Conservation (phyloP, 768 basidiomycete species). For the Serpula lacrymans region DNA sequence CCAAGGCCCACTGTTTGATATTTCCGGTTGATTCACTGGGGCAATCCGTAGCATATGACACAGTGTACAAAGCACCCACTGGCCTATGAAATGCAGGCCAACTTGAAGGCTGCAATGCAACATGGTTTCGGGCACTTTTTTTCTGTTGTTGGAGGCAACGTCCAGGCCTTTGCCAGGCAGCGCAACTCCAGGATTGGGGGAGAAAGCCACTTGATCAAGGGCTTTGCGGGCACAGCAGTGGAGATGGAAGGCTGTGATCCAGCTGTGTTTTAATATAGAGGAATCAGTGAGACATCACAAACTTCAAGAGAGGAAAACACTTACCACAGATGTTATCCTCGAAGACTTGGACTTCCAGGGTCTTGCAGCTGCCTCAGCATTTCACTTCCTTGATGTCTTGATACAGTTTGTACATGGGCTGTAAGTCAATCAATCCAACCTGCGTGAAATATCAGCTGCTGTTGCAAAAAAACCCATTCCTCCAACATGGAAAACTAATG, state of each 20-base stretch:
- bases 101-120: background rate
- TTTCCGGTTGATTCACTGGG: conserved; percentile 12
- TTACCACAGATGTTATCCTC: conserved; percentile 5
- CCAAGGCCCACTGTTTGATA: conserved; percentile 10
- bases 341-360: conserved; percentile 7
- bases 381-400: conserved; percentile 7
- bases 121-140: conserved; percentile 1
- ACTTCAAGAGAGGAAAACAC: conserved; percentile 1
- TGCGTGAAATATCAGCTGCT: background rate
- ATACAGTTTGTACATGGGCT: conserved; percentile 7
- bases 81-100: background rate
- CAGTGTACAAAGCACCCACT: conserved; percentile 6
- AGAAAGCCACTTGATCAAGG: conserved; percentile 13
- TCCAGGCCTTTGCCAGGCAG: conserved; percentile 8
- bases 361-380: background rate
- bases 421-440: background rate
- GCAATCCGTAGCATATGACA: conserved; percentile 5
- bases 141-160: conserved; percentile 11
- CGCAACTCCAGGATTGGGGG: conserved; percentile 8
- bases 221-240: conserved; percentile 12
- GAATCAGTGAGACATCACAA: background rate
- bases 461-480: background rate
- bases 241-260: conserved; percentile 5
- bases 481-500: background rate
- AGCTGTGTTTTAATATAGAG: conserved; percentile 5